Conservation (phyloP, 2,329 filamentous ascomycete genomes). For the Botrytis elliptica region DNA sequence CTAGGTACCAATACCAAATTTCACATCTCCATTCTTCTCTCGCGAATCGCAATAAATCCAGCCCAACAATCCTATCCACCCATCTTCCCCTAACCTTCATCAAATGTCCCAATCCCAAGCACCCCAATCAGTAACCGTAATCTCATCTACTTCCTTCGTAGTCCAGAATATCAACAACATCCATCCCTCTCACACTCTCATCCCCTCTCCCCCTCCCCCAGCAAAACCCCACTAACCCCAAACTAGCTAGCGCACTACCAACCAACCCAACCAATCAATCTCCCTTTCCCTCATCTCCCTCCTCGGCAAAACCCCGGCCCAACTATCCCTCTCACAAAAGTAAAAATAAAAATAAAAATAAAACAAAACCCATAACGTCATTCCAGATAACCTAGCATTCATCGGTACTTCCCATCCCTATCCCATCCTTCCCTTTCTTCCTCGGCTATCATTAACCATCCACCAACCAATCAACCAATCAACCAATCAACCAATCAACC, state of each 20-base stretch:
- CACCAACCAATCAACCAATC: not conserved
- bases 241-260: not conserved
- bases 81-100: not conserved
- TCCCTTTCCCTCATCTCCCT: not conserved
- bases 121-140: too few relatives aligned
- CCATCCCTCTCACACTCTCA: too few relatives aligned
- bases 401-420: not conserved
- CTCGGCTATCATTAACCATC: not conserved
- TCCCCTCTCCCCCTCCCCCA: too few relatives aligned
- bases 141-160: too few relatives aligned
- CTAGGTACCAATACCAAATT: too few relatives aligned
- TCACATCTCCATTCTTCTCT: not conserved
- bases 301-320: not conserved
- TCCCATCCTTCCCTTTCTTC: too few relatives aligned
- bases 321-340: not conserved
- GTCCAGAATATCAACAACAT: too few relatives aligned
- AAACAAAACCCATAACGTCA: not conserved
- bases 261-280: not conserved
- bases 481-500: too few relatives aligned
- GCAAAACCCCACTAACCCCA: not conserved
- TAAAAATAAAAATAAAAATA: not conserved
- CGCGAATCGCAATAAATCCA: not conserved
- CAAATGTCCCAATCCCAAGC: too few relatives aligned
- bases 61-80: not conserved
- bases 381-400: not conserved